Evolutionary conservation across 192 early-diverging fungal species (phyloP).

Genomic region (Umbelopsis isabellina): DNA sequence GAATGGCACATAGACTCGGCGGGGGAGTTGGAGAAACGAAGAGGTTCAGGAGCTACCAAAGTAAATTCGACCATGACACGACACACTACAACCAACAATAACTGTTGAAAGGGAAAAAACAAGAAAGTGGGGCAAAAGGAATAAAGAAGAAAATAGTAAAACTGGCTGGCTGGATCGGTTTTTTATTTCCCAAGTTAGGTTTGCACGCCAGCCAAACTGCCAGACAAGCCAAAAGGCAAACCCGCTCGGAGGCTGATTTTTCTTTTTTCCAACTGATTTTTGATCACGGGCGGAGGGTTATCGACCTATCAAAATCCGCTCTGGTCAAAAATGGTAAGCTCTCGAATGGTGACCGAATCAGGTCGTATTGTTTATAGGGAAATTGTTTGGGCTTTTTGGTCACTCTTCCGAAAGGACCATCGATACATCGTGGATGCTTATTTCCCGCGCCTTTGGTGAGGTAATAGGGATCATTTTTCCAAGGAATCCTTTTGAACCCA

Average conservation of each 20-base stretch:
- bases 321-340: too few relatives aligned
- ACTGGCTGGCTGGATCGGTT: background rate
- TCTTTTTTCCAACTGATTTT: background rate
- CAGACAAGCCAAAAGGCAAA: too few relatives aligned
- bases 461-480: too few relatives aligned
- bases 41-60: slow-evolving; percentile 12
- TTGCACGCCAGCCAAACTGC: too few relatives aligned
- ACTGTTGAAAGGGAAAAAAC: background rate
- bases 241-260: slow-evolving; percentile 7
- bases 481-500: too few relatives aligned
- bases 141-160: background rate
- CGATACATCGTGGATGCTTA: too few relatives aligned
- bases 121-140: slow-evolving; percentile 4
- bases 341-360: too few relatives aligned
- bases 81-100: background rate
- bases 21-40: slow-evolving; percentile 16
- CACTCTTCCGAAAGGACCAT: too few relatives aligned
- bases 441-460: too few relatives aligned
- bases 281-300: slow-evolving; percentile 6
- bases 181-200: background rate
- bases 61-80: slow-evolving; percentile 8
- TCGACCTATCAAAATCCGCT: too few relatives aligned
- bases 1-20: background rate
- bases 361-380: too few relatives aligned
- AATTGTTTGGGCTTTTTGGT: too few relatives aligned